Conservation (phyloP, 257 asterid species). For the Echium plantagineum region DNA sequence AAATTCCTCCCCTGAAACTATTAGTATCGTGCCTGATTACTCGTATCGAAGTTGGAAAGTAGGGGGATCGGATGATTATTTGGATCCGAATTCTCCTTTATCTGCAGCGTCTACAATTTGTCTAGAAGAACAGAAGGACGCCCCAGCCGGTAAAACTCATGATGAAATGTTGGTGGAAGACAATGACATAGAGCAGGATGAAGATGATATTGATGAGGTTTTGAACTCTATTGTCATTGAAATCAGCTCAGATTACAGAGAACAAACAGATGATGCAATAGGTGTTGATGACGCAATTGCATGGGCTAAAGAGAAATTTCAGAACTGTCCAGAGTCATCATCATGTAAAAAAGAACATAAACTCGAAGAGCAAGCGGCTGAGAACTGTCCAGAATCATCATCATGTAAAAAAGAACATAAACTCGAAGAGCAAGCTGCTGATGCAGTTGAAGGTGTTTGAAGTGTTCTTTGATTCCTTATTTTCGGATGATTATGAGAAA, state of each 20-base stretch:
- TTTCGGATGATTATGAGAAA: neutral
- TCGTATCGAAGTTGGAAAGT: constrained; percentile 30
- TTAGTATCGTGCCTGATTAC: constrained; percentile 30
- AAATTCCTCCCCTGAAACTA: constrained; percentile 59
- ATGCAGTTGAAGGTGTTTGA: neutral
- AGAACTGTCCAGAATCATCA: constrained; percentile 25
- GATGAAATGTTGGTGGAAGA: constrained; percentile 18
- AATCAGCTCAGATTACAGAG: constrained; percentile 39
- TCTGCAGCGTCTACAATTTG: constrained; percentile 34
- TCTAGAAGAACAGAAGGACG: constrained; percentile 26
- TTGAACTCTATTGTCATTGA: constrained; percentile 70
- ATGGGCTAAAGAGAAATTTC: constrained; percentile 76
- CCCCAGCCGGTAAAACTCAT: constrained; percentile 9
- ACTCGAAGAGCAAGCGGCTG: constrained; percentile 14
- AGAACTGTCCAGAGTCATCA: constrained; percentile 29
- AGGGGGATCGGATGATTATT: constrained; percentile 29
- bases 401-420: constrained; percentile 18
- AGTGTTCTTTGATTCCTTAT: neutral
- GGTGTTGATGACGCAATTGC: constrained; percentile 78
- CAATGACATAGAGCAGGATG: constrained; percentile 22
- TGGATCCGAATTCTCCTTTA: constrained; percentile 37
- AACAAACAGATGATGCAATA: constrained; percentile 41
- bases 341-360: constrained; percentile 18
- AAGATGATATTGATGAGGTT: constrained; percentile 55
- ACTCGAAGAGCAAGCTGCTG: constrained; percentile 14